phyloP scores from a whole-genome alignment of 805 yeast species.

The Nakazawaea peltata region DNA sequence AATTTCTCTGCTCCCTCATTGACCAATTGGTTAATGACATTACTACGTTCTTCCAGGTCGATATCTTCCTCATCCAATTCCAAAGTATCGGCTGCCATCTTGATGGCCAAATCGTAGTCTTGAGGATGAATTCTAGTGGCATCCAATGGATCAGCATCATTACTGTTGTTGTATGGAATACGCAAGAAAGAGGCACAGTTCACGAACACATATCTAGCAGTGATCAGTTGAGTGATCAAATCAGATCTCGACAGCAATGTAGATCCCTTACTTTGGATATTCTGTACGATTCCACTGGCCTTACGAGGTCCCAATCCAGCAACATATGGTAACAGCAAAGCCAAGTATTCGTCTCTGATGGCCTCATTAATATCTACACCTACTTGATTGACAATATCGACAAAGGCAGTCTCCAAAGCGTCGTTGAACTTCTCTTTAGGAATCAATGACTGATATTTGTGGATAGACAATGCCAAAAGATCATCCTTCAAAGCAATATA shows the following conservation, averaged over 20 bases:
- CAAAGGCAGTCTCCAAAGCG: constrained; percentile 74
- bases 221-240: constrained; percentile 69
- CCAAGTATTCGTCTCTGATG: constrained; percentile 63
- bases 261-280: constrained; percentile 65
- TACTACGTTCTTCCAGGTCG: constrained; percentile 68
- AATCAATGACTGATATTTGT: constrained; percentile 63
- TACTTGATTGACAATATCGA: constrained; percentile 82
- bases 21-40: constrained; percentile 66
- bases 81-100: constrained; percentile 97
- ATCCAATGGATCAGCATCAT: constrained; percentile 74
- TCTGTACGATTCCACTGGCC: constrained; percentile 78
- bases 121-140: constrained; percentile 97
- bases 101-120: constrained; percentile 91
- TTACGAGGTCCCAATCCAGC: constrained; percentile 96
- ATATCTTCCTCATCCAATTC: constrained; percentile 93
- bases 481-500: constrained; percentile 77
- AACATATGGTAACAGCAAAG: constrained; percentile 66
- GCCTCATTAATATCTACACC: constrained; percentile 95
- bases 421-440: constrained; percentile 53
- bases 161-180: constrained; percentile 60
- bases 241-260: constrained; percentile 64
- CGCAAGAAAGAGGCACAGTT: constrained; percentile 88
- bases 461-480: constrained; percentile 55
- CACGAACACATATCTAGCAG: constrained; percentile 76
- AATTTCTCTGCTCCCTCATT: constrained; percentile 67